These are phyloP conservation scores for Cladosporium velox DNA, from an alignment of 2,329 filamentous ascomycete species.

Conservation along the genomic window DNA sequence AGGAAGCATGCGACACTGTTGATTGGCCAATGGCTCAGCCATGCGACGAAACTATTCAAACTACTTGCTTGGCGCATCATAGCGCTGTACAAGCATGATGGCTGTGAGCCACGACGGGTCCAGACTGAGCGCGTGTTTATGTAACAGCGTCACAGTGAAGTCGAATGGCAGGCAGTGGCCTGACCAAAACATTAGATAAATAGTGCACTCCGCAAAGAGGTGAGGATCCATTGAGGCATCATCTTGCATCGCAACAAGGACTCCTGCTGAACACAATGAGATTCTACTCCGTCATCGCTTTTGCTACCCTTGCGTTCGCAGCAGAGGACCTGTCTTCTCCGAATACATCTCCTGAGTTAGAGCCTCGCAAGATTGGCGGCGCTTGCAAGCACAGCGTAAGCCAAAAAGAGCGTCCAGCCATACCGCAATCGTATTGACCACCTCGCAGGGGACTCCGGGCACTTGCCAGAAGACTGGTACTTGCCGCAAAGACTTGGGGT, in stretches of 20 bases:
- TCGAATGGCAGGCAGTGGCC: neutral
- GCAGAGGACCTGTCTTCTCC: neutral
- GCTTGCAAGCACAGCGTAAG: neutral
- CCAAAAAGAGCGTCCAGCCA: neutral
- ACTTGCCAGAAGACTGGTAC: neutral
- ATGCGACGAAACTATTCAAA: neutral
- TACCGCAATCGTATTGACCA: neutral
- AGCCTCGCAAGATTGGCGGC: neutral
- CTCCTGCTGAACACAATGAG: neutral
- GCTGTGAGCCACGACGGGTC: neutral
- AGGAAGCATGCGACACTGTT: neutral
- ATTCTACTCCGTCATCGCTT: neutral
- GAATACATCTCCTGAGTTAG: neutral
- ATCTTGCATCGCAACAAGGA: neutral
- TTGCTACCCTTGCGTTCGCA: neutral
- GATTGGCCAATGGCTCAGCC: neutral
- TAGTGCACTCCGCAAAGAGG: neutral
- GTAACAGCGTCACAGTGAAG: neutral
- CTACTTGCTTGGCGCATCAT: neutral
- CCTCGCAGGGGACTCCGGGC: neutral
- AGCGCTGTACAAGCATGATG: neutral
- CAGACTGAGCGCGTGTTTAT: neutral
- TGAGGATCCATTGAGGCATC: neutral
- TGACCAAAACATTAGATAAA: neutral
- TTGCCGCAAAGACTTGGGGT: neutral